Conservation (phyloP, 2,329 filamentous ascomycete genomes). For the Microdochium trichocladiopsis region DNA sequence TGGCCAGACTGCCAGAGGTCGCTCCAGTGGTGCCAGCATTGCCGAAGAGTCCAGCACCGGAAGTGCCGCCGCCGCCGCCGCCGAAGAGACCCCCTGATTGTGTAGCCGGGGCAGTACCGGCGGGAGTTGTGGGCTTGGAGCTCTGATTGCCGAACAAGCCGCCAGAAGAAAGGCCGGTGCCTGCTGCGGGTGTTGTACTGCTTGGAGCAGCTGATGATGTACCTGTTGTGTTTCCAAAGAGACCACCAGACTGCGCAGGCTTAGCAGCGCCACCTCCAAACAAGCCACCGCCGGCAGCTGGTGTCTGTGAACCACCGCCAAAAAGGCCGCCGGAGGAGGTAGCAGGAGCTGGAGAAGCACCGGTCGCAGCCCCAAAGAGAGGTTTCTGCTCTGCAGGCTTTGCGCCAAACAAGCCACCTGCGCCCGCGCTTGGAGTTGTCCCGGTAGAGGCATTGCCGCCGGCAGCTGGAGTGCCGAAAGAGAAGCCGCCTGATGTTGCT, state of each 20-base stretch:
- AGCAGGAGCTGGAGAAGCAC: neutral
- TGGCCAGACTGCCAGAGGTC: slow-evolving; percentile 20
- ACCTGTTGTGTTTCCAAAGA: slow-evolving; percentile 25
- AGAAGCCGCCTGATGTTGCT: slow-evolving; percentile 2
- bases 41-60: slow-evolving; percentile 15
- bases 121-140: neutral
- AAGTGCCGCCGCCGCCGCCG: neutral
- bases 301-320: slow-evolving; percentile 2
- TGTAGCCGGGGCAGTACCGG: neutral
- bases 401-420: slow-evolving; percentile 21
- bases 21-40: slow-evolving; percentile 8
- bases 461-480: slow-evolving; percentile 2
- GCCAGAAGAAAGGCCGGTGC: neutral
- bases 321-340: slow-evolving; percentile 3
- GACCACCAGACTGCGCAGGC: slow-evolving; percentile 9
- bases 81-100: neutral
- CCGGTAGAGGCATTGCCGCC: slow-evolving; percentile 15
- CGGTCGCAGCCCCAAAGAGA: slow-evolving; percentile 6
- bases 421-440: slow-evolving; percentile 16
- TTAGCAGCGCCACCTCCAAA: slow-evolving; percentile 8
- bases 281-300: slow-evolving; percentile 8
- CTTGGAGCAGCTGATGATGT: slow-evolving; percentile 17
- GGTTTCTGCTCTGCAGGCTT: slow-evolving; percentile 3
- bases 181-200: neutral
- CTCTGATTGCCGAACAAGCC: slow-evolving; percentile 8